phyloP scores from a whole-genome alignment of 257 asterid species.

The Lantana camara region DNA sequence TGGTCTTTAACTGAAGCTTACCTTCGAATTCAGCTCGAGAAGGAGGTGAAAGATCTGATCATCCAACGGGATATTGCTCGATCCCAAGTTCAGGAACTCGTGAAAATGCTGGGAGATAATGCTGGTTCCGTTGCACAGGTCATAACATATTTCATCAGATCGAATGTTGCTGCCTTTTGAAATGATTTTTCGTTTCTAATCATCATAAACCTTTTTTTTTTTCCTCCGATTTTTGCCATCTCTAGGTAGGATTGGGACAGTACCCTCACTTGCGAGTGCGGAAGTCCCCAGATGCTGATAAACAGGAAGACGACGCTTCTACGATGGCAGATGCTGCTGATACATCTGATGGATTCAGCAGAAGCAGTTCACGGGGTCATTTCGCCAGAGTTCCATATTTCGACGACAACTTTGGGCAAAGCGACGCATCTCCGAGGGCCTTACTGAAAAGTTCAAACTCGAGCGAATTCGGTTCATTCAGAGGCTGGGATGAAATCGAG shows the following conservation, averaged over 20 bases:
- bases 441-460: conserved; percentile 42
- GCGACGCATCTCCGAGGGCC: conserved; percentile 47
- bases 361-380: conserved; percentile 63
- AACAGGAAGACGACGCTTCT: conserved; percentile 35
- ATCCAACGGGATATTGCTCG: conserved; percentile 56
- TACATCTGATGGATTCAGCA: conserved; percentile 53
- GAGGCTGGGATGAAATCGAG: conserved; percentile 67
- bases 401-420: conserved; percentile 44
- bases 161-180: too few relatives aligned
- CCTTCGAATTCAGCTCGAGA: conserved; percentile 65
- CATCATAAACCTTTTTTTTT: background rate
- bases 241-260: conserved; percentile 58
- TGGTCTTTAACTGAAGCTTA: conserved; percentile 17
- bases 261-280: conserved; percentile 80
- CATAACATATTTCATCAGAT: background rate
- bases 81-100: conserved; percentile 62
- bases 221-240: conserved; percentile 11
- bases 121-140: conserved; percentile 55
- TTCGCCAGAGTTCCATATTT: conserved; percentile 44
- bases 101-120: conserved; percentile 57
- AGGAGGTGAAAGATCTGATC: conserved; percentile 37
- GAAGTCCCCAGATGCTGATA: conserved; percentile 50
- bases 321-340: conserved; percentile 40
- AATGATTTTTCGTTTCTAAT: background rate
- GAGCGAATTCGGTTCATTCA: conserved; percentile 51